These are phyloP conservation scores for Mycosarcoma mackinlayi DNA, from an alignment of 1,284 basidiomycete species.

Conservation along the genomic window DNA sequence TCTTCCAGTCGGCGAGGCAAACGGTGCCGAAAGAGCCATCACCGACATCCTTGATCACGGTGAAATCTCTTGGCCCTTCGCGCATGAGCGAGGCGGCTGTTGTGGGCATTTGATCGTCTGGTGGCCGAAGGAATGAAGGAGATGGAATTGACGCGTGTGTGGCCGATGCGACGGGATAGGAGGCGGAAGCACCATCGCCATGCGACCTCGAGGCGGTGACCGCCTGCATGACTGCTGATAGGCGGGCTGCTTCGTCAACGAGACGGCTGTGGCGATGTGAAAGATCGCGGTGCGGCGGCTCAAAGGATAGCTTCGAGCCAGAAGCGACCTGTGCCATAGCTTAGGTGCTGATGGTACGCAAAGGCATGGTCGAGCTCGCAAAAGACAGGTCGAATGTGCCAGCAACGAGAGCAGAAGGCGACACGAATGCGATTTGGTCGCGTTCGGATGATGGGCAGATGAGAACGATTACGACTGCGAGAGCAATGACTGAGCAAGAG, in stretches of 20 bases:
- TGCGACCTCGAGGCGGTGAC: conserved; percentile 4
- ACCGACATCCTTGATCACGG: conserved; percentile 64
- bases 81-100: conserved; percentile 63
- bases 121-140: conserved; percentile 17
- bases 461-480: no score
- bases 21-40: conserved; percentile 82
- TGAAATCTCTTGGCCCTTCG: conserved; percentile 61
- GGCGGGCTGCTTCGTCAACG: conserved; percentile 16
- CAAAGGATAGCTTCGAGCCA: conserved; percentile 24
- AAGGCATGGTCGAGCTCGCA: conserved; percentile 35
- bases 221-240: conserved; percentile 17
- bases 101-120: conserved; percentile 47
- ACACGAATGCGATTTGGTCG: no score
- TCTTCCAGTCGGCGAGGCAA: conserved; percentile 99
- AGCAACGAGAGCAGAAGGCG: background rate
- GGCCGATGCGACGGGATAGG: conserved; percentile 4
- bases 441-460: no score
- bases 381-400: background rate
- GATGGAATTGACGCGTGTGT: background rate
- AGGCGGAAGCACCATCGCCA: conserved; percentile 17
- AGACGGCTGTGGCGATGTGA: conserved; percentile 15
- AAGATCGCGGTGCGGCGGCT: conserved; percentile 24
- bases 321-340: conserved; percentile 48
- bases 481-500: no score
- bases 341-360: conserved; percentile 18